phyloP scores from a whole-genome alignment of 345 rosid genomes.

The Psidium guajava region DNA sequence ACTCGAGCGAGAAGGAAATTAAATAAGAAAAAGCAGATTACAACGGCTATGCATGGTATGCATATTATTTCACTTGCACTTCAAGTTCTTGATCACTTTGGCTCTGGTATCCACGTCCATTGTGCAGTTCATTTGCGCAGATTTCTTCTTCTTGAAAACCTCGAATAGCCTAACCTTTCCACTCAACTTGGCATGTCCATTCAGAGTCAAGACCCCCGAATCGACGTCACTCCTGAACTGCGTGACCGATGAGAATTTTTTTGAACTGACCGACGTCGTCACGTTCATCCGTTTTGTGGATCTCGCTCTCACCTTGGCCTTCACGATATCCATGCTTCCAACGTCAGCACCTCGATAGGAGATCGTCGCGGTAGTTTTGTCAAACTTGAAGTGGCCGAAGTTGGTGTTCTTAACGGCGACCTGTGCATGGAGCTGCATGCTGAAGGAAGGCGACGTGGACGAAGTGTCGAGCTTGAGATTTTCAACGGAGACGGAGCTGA shows the following conservation, averaged over 20 bases:
- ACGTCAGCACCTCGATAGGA: conserved; percentile 4
- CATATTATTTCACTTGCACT: conserved; percentile 7
- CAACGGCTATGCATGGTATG: neutral
- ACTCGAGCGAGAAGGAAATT: neutral
- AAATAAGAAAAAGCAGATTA: neutral
- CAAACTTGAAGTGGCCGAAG: conserved; percentile 17
- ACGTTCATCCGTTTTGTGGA: conserved; percentile 10
- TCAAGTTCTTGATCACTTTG: conserved; percentile 4
- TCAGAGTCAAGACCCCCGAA: conserved; percentile 4
- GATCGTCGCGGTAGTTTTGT: conserved; percentile 1
- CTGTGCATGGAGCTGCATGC: conserved; percentile 2
- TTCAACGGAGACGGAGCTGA: neutral
- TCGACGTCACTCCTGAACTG: neutral
- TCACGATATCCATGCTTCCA: conserved; percentile 4
- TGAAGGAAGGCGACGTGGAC: neutral
- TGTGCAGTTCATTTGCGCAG: conserved; percentile 14
- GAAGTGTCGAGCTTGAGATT: neutral
- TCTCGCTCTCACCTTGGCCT: neutral
- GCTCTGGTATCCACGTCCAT: conserved; percentile 8
- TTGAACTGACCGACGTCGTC: neutral
- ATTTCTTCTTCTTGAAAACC: conserved; percentile 11
- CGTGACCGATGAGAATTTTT: neutral
- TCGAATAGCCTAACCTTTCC: conserved; percentile 9
- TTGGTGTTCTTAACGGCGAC: conserved; percentile 16
- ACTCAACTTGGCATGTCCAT: conserved; percentile 1